Evolutionary conservation across 371 early-diverging fungal species (phyloP).

Genomic region (Mortierella polycephala): DNA sequence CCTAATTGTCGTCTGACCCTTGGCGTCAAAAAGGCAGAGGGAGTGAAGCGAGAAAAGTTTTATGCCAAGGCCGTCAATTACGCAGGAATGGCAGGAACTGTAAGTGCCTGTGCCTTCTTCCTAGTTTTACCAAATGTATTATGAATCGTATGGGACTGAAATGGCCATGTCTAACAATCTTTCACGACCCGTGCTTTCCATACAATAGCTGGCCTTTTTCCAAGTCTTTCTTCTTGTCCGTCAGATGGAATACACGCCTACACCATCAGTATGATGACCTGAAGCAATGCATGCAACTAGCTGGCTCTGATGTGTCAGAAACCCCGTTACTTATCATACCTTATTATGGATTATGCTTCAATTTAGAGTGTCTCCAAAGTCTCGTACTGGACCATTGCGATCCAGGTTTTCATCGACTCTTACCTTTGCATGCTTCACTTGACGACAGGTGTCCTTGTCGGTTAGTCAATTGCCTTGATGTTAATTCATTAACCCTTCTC

Average conservation of each 20-base stretch:
- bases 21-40: conserved; percentile 56
- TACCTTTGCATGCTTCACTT: conserved; percentile 75
- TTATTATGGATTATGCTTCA: conserved; percentile 7
- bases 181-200: background rate
- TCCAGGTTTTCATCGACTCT: conserved; percentile 77
- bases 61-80: conserved; percentile 66
- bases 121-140: background rate
- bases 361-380: conserved; percentile 74
- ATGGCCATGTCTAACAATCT: background rate
- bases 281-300: background rate
- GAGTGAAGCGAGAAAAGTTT: conserved; percentile 66
- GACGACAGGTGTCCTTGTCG: conserved; percentile 67
- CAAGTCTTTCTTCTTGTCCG: conserved; percentile 71
- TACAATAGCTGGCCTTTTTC: conserved; percentile 55
- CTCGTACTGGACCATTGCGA: conserved; percentile 78
- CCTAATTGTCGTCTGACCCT: conserved; percentile 64
- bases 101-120: conserved; percentile 3
- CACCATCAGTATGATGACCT: conserved; percentile 71
- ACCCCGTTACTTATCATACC: background rate
- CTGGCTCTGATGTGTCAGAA: background rate
- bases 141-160: background rate
- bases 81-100: conserved; percentile 63
- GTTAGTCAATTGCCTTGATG: conserved; percentile 1
- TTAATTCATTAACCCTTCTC: too few relatives aligned
- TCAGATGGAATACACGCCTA: conserved; percentile 81